Evolutionary conservation across 1,284 basidiomycete species (phyloP).

Genomic region (Moesziomyces antarcticus): DNA sequence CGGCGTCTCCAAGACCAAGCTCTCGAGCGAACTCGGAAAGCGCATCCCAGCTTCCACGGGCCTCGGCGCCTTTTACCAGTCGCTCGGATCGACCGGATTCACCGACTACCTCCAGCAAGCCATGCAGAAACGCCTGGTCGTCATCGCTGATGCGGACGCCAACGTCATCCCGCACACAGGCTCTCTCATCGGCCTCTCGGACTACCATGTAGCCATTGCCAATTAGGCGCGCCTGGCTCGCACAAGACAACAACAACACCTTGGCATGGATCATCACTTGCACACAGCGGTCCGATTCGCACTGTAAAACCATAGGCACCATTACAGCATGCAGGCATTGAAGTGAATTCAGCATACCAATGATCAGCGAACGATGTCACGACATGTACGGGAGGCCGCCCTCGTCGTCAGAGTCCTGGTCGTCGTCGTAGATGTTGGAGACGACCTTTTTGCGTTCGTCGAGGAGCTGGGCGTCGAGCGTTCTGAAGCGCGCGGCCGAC

Average conservation of each 20-base stretch:
- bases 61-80: constrained; percentile 42
- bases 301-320: too few species aligned
- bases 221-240: too few species aligned
- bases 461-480: constrained; percentile 29
- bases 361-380: neutral
- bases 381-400: constrained; percentile 41
- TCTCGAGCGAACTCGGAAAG: constrained; percentile 29
- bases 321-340: too few species aligned
- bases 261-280: too few species aligned
- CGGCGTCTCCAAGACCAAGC: constrained; percentile 23
- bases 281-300: too few species aligned
- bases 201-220: constrained; percentile 7
- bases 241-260: too few species aligned
- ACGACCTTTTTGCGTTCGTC: constrained; percentile 35
- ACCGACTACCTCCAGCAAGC: constrained; percentile 44
- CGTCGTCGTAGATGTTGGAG: constrained; percentile 8
- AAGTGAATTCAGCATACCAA: neutral
- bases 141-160: constrained; percentile 18
- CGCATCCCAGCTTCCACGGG: constrained; percentile 27
- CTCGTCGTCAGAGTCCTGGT: constrained; percentile 24
- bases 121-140: constrained; percentile 28
- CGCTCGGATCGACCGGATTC: constrained; percentile 41
- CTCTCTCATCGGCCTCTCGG: constrained; percentile 23
- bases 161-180: constrained; percentile 1
- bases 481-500: constrained; percentile 25